These are phyloP conservation scores for Stagonosporopsis chrysanthemi DNA, from an alignment of 2,329 filamentous ascomycete species.

Conservation along the genomic window DNA sequence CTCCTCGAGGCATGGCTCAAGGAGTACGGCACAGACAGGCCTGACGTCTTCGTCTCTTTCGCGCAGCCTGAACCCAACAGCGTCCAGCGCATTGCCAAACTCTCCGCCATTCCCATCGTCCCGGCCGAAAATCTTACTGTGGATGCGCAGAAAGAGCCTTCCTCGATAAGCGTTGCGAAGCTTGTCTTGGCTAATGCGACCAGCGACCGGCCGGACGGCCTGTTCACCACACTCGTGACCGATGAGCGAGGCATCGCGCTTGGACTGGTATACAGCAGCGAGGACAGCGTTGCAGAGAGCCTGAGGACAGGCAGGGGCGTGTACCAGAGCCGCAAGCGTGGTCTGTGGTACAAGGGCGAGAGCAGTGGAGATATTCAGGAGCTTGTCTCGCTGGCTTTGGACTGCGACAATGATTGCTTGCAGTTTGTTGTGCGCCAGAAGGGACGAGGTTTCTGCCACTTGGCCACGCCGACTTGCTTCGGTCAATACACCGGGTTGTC, in stretches of 20 bases:
- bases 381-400: slow-evolving; percentile 80
- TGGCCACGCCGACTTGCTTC: slow-evolving; percentile 92
- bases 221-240: slow-evolving; percentile 89
- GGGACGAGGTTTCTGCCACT: slow-evolving; percentile 89
- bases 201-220: slow-evolving; percentile 81
- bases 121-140: slow-evolving; percentile 74
- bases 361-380: slow-evolving; percentile 94
- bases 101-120: slow-evolving; percentile 72
- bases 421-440: slow-evolving; percentile 90
- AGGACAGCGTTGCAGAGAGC: slow-evolving; percentile 87
- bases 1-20: slow-evolving; percentile 56
- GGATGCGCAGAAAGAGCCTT: slow-evolving; percentile 65
- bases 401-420: slow-evolving; percentile 93
- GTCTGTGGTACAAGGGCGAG: slow-evolving; percentile 95
- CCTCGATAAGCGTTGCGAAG: slow-evolving; percentile 70
- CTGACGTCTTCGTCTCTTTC: slow-evolving; percentile 61
- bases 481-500: slow-evolving; percentile 82
- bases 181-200: slow-evolving; percentile 78
- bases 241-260: slow-evolving; percentile 85
- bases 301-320: slow-evolving; percentile 82
- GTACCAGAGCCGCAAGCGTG: slow-evolving; percentile 94
- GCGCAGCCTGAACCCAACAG: slow-evolving; percentile 50
- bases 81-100: slow-evolving; percentile 52
- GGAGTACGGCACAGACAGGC: slow-evolving; percentile 58
- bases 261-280: slow-evolving; percentile 92